Percentiles rank a stretch among this genome's conserved stretches.
These are phyloP conservation scores for Gnetum montanum DNA, from an alignment of 75 land plant species.

Conservation along the genomic window DNA sequence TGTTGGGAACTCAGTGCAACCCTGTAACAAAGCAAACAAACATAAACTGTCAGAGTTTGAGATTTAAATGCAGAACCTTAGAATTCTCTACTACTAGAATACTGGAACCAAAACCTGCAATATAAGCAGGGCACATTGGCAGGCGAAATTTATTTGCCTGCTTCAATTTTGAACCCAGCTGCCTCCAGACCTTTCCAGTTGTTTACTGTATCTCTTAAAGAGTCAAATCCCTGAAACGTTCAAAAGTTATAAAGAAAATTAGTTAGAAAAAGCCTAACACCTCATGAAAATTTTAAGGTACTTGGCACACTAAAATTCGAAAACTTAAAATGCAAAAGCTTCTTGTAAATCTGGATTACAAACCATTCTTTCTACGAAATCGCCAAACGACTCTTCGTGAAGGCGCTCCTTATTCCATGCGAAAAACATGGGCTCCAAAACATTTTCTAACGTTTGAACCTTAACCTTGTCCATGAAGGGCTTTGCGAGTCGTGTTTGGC, in stretches of 20 bases:
- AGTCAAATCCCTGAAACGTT: conserved; percentile 54
- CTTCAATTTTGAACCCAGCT: too few species aligned
- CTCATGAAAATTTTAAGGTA: neutral
- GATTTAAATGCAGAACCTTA: too few species aligned
- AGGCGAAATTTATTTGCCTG: too few species aligned
- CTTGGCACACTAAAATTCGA: neutral
- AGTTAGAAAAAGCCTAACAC: neutral
- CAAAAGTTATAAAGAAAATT: neutral
- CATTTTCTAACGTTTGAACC: conserved; percentile 83
- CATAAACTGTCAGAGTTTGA: too few species aligned
- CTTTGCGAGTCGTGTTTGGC: conserved; percentile 73
- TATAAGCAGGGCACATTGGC: too few species aligned
- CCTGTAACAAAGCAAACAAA: too few species aligned
- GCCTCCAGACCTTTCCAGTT: conserved; percentile 56
- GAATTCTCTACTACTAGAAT: too few species aligned
- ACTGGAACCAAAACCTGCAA: too few species aligned
- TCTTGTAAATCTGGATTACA: neutral
- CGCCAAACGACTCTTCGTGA: conserved; percentile 78
- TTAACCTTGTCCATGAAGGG: conserved; percentile 85
- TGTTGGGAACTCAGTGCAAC: too few species aligned
- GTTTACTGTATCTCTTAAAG: conserved; percentile 43
- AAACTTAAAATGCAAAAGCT: neutral
- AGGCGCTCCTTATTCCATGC: conserved; percentile 58
- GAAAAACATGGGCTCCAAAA: conserved; percentile 83
- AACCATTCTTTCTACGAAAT: conserved; percentile 70